Base-by-base conservation (phyloP, 2,329 filamentous ascomycete genomes). In the Trichocomaceae sp. region DNA sequence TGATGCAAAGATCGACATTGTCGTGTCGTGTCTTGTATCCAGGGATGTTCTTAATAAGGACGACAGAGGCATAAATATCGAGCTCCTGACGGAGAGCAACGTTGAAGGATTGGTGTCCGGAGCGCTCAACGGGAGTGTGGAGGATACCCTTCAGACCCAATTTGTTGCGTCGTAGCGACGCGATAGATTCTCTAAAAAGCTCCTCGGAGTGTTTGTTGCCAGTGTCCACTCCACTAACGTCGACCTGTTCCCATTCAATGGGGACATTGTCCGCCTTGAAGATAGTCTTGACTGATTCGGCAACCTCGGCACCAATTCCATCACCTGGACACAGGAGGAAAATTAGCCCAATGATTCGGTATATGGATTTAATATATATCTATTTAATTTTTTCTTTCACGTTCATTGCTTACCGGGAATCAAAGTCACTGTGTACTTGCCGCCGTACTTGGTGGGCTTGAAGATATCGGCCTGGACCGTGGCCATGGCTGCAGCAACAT, bases 211-310 rank as follows among this genome's bases (percentile, higher is more conserved):
- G 86, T 77, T 90, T 90, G 73, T 84, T 82, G 68, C 88, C 88
- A 58, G 86, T 83, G 71, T 92, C 88, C 62, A 97, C 82, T 75
- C 93, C 93, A 26, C 89, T 90, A 47, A 96, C 92, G 72, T 96
- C 91, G 67, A 99, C 83, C 80, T 97, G 91, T 77, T 99, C 93
- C 92, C 93, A 97, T 77, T 96, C 90, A 68, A 99, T 86, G 69
- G 93, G 93, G 52, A 96, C 92, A 72, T 96, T 97, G 81, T 97
- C 92, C 73, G 92, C 91, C 84, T 96, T 97, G 86, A 97, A 97
- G 75, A 99, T 87, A 64, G 92, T 95, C 86, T 96, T 96, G 75
- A 99, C 92, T 61, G 90, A 93, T 79, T 97, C 91, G 67, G 92
- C 90, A 59, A 97, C 91, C 79, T 99, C 93, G 75, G 90, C 89